Conservation (phyloP, 1,284 basidiomycete species). For the Cutaneotrichosporon cyanovorans region DNA sequence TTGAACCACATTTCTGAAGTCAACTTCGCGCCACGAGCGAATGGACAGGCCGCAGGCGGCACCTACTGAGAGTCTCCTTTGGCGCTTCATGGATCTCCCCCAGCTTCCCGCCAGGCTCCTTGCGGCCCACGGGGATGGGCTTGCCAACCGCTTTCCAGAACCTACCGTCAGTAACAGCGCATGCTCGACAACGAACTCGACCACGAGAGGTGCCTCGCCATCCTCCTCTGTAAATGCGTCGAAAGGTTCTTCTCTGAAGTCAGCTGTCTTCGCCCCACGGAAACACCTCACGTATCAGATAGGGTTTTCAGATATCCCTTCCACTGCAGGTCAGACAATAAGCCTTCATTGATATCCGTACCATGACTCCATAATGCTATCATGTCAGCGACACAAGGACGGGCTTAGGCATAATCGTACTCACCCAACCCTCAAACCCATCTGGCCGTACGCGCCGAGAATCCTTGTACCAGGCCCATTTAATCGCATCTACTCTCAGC, state of each 20-base stretch:
- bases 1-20: background rate
- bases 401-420: no score
- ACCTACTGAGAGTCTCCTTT: slow-evolving; percentile 21
- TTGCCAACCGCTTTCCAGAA: slow-evolving; percentile 22
- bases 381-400: background rate
- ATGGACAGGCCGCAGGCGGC: rapidly evolving
- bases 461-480: slow-evolving; percentile 24
- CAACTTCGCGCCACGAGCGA: background rate
- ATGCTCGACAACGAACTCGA: slow-evolving; percentile 10
- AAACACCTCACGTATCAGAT: slow-evolving; percentile 24
- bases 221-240: slow-evolving; percentile 9
- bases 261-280: background rate
- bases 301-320: slow-evolving; percentile 26
- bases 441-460: slow-evolving; percentile 12
- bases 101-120: slow-evolving; percentile 20
- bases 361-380: slow-evolving; percentile 34
- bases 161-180: slow-evolving; percentile 6
- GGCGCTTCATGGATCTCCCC: slow-evolving; percentile 18
- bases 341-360: background rate
- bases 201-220: slow-evolving; percentile 9
- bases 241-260: slow-evolving; percentile 18
- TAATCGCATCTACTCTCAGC: slow-evolving; percentile 24
- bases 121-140: slow-evolving; percentile 4
- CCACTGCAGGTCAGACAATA: slow-evolving; percentile 18
- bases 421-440: slow-evolving; percentile 23